A percentile compares a stretch with the other conserved stretches of the same genome.
Conservation (phyloP, 495 filamentous ascomycete species). For the Tuber microsphaerosporum region DNA sequence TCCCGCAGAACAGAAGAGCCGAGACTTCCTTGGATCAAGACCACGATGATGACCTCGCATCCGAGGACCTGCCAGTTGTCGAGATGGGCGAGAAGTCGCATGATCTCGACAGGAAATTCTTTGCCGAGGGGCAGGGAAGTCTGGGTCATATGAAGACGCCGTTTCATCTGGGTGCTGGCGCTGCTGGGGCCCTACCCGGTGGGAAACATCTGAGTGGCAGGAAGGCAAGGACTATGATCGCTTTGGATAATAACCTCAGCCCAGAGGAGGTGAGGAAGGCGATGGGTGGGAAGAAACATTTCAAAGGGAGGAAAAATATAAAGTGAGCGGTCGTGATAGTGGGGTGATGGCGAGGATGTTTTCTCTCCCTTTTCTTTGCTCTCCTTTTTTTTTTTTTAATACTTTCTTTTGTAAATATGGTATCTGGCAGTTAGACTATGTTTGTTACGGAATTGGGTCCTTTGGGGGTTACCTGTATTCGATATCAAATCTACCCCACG, state of each 20-base stretch:
- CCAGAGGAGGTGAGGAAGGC: conserved; percentile 64
- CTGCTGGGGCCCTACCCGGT: conserved; percentile 57
- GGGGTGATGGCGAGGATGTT: background rate
- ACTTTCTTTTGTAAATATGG: background rate
- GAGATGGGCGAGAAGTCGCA: conserved; percentile 61
- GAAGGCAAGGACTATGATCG: conserved; percentile 77
- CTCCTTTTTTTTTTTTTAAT: background rate
- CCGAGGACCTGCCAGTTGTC: conserved; percentile 34
- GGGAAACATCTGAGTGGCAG: conserved; percentile 69
- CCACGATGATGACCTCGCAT: conserved; percentile 48
- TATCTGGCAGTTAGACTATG: background rate
- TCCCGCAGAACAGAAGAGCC: conserved; percentile 65
- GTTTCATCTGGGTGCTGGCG: conserved; percentile 78
- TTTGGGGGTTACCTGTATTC: background rate
- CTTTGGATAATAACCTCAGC: conserved; percentile 76
- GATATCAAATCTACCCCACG: background rate
- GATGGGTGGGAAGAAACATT: conserved; percentile 82
- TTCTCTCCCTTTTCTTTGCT: background rate
- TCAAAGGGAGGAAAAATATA: conserved; percentile 62
- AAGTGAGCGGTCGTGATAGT: background rate
- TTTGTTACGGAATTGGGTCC: background rate
- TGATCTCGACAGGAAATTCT: conserved; percentile 78
- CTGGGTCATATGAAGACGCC: conserved; percentile 67
- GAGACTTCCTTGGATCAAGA: conserved; percentile 42
- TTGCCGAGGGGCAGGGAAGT: conserved; percentile 56